A percentile compares a stretch with the other conserved stretches of the same genome.
Conservation (phyloP, 257 asterid species). For the Paulownia fortunei region DNA sequence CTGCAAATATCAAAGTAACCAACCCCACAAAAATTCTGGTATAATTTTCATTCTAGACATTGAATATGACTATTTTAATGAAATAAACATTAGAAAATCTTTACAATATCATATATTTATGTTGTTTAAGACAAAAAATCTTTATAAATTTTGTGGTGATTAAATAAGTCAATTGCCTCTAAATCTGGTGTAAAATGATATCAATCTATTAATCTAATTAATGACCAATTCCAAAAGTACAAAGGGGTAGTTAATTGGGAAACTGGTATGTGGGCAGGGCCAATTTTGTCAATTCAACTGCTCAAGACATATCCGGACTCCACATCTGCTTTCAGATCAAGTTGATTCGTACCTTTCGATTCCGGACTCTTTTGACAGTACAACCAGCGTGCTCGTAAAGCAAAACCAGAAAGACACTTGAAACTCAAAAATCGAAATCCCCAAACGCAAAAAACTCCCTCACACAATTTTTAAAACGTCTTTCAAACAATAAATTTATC, state of each 20-base stretch:
- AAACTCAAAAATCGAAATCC: conserved; percentile 33
- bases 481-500: not conserved
- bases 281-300: conserved; percentile 12
- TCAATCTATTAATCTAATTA: not conserved
- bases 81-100: no score
- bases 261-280: not conserved
- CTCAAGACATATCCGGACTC: conserved; percentile 45
- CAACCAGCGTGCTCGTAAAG: conserved; percentile 56
- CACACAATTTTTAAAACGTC: not conserved
- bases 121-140: no score
- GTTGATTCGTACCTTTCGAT: conserved; percentile 42
- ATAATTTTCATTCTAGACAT: no score
- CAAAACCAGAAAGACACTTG: conserved; percentile 21
- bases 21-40: no score
- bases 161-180: no score
- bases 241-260: not conserved
- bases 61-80: no score
- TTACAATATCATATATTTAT: no score
- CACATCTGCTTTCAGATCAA: conserved; percentile 35
- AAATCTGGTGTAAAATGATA: no score
- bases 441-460: conserved; percentile 6
- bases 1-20: no score
- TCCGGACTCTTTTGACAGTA: conserved; percentile 47
- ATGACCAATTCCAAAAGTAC: no score
- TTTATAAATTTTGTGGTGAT: no score